A percentile compares a stretch with the other conserved stretches of the same genome.
These are phyloP conservation scores for Kazachstania taianensis DNA, from an alignment of 805 yeast species.

Conservation along the genomic window DNA sequence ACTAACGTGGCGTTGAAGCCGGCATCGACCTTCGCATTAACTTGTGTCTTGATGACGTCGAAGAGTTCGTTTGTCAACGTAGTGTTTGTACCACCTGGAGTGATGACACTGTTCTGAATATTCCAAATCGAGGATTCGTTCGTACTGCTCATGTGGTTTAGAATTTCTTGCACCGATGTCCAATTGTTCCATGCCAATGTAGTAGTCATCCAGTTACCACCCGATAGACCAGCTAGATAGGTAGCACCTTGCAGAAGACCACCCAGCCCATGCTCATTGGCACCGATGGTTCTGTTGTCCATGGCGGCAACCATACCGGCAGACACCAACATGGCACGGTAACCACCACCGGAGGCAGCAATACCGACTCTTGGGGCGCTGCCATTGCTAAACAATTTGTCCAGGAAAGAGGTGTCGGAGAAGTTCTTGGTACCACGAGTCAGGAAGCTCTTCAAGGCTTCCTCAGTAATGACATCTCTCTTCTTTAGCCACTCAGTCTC, in stretches of 20 bases:
- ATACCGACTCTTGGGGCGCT: constrained; percentile 38
- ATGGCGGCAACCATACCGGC: constrained; percentile 77
- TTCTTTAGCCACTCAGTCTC: constrained; percentile 46
- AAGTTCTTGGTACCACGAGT: constrained; percentile 29
- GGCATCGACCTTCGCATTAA: constrained; percentile 44
- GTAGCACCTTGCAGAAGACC: constrained; percentile 64
- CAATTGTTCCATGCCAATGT: constrained; percentile 61
- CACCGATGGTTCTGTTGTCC: constrained; percentile 60
- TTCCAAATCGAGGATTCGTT: constrained; percentile 52
- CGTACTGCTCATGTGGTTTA: constrained; percentile 23
- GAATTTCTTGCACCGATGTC: constrained; percentile 56
- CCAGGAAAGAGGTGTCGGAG: constrained; percentile 10
- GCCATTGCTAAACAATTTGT: constrained; percentile 15
- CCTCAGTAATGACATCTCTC: constrained; percentile 38
- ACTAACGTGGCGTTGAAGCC: constrained; percentile 59
- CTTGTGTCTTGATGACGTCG: constrained; percentile 41
- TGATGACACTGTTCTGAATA: constrained; percentile 48
- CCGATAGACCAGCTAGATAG: constrained; percentile 69
- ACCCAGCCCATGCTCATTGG: constrained; percentile 50
- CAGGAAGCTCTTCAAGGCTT: constrained; percentile 37
- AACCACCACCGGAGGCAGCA: constrained; percentile 82
- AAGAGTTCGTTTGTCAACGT: constrained; percentile 42
- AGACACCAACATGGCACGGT: constrained; percentile 78
- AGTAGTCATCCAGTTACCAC: constrained; percentile 77
- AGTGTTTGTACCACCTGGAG: constrained; percentile 53